These are phyloP conservation scores for Eucalyptus microcorys DNA, from an alignment of 345 rosid species.

Conservation along the genomic window DNA sequence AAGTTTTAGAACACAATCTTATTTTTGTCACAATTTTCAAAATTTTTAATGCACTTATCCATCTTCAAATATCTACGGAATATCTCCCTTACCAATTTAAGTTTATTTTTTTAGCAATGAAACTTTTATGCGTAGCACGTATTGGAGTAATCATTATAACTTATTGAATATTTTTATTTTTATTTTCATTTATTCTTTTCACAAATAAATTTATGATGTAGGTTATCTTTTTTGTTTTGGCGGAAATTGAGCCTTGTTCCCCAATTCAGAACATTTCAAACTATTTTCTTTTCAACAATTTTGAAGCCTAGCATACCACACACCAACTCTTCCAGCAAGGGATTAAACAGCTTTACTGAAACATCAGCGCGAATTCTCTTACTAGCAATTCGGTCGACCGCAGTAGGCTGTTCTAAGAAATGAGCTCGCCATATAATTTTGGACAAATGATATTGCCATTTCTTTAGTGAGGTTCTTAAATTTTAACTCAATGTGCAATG, in stretches of 20 bases:
- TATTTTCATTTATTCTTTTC: neutral
- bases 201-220: no score
- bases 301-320: no score
- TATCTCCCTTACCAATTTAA: no score
- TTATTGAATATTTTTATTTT: no score
- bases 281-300: neutral
- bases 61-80: no score
- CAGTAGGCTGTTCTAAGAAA: no score
- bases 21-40: rapidly evolving
- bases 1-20: rapidly evolving
- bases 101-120: no score
- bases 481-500: rapidly evolving
- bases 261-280: neutral
- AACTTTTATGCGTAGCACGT: rapidly evolving
- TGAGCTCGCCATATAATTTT: no score
- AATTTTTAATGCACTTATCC: no score
- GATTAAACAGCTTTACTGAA: neutral
- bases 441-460: no score
- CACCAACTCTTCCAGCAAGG: neutral
- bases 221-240: neutral
- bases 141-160: neutral
- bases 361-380: rapidly evolving
- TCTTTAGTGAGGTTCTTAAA: rapidly evolving
- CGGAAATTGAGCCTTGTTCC: neutral
- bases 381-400: neutral